phyloP scores from a whole-genome alignment of 768 basidiomycete genomes.

The Hericium alpestre region DNA sequence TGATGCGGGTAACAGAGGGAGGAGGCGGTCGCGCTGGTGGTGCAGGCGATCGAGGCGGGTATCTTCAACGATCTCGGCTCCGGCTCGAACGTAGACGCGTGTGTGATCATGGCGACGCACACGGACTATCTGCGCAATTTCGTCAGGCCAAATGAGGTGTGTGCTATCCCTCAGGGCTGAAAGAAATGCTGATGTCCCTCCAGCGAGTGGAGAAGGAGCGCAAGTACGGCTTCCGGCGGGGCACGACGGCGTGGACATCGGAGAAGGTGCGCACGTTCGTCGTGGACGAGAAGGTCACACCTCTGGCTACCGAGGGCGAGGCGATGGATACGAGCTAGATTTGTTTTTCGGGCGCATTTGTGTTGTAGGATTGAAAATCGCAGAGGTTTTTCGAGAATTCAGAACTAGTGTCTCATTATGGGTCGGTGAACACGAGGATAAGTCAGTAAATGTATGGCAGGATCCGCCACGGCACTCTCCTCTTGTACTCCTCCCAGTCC shows the following conservation, averaged over 20 bases:
- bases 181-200: background rate
- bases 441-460: slow-evolving; percentile 70
- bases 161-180: background rate
- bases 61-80: slow-evolving; percentile 99
- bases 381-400: background rate
- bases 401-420: too few species aligned
- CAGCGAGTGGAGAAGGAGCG: slow-evolving; percentile 64
- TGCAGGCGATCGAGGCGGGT: slow-evolving; percentile 83
- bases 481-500: too few species aligned
- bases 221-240: slow-evolving; percentile 58
- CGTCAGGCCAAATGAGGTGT: slow-evolving; percentile 73
- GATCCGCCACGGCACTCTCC: slow-evolving; percentile 76
- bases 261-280: slow-evolving; percentile 67
- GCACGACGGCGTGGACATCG: slow-evolving; percentile 84
- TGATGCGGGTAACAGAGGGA: slow-evolving; percentile 41
- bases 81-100: slow-evolving; percentile 96
- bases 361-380: slow-evolving; percentile 4
- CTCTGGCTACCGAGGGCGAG: slow-evolving; percentile 37
- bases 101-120: slow-evolving; percentile 76
- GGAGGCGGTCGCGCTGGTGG: slow-evolving; percentile 75
- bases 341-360: background rate
- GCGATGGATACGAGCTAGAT: slow-evolving; percentile 73
- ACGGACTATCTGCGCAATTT: slow-evolving; percentile 94
- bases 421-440: too few species aligned
- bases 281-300: slow-evolving; percentile 57